Evolutionary conservation across 441 rosid species (phyloP).

Genomic region (Raphanus hybrid): DNA sequence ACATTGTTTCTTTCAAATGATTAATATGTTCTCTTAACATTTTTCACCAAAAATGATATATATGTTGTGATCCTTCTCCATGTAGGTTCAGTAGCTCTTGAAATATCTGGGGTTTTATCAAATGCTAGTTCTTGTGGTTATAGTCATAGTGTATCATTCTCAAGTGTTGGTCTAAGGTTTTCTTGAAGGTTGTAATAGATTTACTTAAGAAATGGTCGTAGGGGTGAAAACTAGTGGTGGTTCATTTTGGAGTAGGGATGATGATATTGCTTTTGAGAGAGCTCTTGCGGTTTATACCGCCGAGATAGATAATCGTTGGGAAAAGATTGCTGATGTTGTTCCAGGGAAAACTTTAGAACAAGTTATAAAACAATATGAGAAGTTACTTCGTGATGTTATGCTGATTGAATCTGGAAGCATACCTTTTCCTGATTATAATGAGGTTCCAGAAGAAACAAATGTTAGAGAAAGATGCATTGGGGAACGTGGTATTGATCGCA

Average conservation of each 20-base stretch:
- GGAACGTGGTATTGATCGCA: slow-evolving; percentile 38
- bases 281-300: slow-evolving; percentile 71
- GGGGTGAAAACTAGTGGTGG: slow-evolving; percentile 51
- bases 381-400: slow-evolving; percentile 64
- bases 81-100: background rate
- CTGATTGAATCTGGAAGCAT: slow-evolving; percentile 78
- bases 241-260: slow-evolving; percentile 69
- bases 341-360: slow-evolving; percentile 76
- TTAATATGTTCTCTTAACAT: background rate
- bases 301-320: slow-evolving; percentile 64
- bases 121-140: background rate
- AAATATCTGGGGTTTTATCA: background rate
- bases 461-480: slow-evolving; percentile 54
- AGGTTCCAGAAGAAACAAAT: slow-evolving; percentile 48
- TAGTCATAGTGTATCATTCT: background rate
- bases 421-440: slow-evolving; percentile 65
- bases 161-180: background rate
- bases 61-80: background rate
- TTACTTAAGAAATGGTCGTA: slow-evolving; percentile 53
- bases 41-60: no score
- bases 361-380: slow-evolving; percentile 63
- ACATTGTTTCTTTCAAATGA: background rate
- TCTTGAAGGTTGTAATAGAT: background rate
- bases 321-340: slow-evolving; percentile 68
- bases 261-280: slow-evolving; percentile 85